Conservation (phyloP, 2,329 filamentous ascomycete species). For the Fusarium mangiferae region DNA sequence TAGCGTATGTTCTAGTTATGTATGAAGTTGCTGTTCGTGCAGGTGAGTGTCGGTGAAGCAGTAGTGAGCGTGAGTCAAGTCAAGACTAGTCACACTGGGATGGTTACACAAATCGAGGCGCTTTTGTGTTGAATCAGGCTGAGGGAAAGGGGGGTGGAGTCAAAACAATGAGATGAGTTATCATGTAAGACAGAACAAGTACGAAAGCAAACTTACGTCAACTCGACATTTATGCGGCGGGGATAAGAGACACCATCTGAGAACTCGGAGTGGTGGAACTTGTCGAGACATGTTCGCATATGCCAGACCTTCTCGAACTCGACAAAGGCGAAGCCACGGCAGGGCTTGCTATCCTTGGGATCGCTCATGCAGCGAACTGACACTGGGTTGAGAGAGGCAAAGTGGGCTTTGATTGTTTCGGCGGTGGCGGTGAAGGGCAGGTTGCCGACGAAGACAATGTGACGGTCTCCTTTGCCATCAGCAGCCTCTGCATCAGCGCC, state of each 20-base stretch:
- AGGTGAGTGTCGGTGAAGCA: slow-evolving; percentile 12
- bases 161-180: background rate
- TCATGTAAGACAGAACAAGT: slow-evolving; percentile 6
- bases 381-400: slow-evolving; percentile 69
- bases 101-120: slow-evolving; percentile 11
- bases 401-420: slow-evolving; percentile 77
- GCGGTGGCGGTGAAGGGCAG: slow-evolving; percentile 85
- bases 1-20: slow-evolving; percentile 6
- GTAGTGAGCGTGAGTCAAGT: slow-evolving; percentile 6
- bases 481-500: slow-evolving; percentile 22
- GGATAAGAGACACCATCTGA: slow-evolving; percentile 63
- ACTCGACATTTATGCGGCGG: slow-evolving; percentile 89
- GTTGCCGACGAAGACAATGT: slow-evolving; percentile 69
- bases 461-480: slow-evolving; percentile 43
- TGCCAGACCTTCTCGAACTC: slow-evolving; percentile 88
- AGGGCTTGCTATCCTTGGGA: slow-evolving; percentile 67
- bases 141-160: background rate
- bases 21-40: slow-evolving; percentile 1
- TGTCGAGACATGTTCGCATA: slow-evolving; percentile 92
- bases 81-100: background rate
- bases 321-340: slow-evolving; percentile 84
- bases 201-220: slow-evolving; percentile 72
- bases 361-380: slow-evolving; percentile 75
- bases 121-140: background rate
- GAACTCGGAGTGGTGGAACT: slow-evolving; percentile 89